Evolutionary conservation across 345 rosid genomes (phyloP), one percentile per base, ranked within the genome.

Genomic region (Leavenworthia alabamica): DNA sequence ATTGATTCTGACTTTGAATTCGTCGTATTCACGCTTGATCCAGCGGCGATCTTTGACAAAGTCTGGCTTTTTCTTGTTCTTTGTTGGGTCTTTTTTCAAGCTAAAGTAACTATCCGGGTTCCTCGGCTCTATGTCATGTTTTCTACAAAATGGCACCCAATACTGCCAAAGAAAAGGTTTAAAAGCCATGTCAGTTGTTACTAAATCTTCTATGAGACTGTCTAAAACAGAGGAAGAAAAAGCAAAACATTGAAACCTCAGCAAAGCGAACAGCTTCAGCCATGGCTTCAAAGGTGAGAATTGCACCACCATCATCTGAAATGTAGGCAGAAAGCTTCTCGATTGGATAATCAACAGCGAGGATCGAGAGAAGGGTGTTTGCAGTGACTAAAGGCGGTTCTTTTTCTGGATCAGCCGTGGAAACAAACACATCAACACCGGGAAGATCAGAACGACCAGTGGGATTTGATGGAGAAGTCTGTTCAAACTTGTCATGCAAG

Each of bases 101-200:
- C 2, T 82, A 67, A 91, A 91, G 76, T 91, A 91, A 71, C 90
- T 89, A 48, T 91, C 98, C 0, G 96, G 98, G 56, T 89, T 91
- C 66, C 95, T 77, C 0, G 96, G 96, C 73, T 91, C 98, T 17
- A 91, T 86, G 44, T 81, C 75, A 70, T 91, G 98, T 67, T 91
- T 91, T 13, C 98, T 82, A 37, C 96, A 91, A 68, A 91, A 91
- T 8, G 98, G 98, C 56, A 91, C 95, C 98, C 97, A 90, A 29
- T 81, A 85, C 73, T 73, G 66, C 75, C 42, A 37, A 59, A 45
- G 45, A 1, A 24, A 59, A 37, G 15, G 13, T 24, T 17, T 10
- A 42, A 71, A n/a, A 19, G 12, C 48, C 53, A 31, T 20, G 41
- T 57, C 40, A 57, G 11, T 4, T 41, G n/a, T 27, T 8, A 16